phyloP scores from a whole-genome alignment of 2,329 filamentous ascomycete genomes.

The Seiridium cupressi region DNA sequence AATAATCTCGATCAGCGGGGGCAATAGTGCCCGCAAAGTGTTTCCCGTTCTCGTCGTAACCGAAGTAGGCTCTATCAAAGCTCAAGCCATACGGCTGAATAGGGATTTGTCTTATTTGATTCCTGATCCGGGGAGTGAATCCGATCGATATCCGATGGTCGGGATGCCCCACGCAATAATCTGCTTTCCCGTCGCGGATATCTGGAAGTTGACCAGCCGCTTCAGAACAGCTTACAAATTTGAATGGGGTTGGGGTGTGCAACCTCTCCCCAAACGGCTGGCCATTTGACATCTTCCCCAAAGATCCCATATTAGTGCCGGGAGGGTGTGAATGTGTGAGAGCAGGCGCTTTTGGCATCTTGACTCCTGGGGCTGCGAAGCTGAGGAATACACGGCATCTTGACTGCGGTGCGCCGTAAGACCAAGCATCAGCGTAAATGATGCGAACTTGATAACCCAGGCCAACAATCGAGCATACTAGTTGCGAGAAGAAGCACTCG shows the following conservation, averaged over 20 bases:
- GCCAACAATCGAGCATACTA: constrained; percentile 70
- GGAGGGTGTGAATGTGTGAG: constrained; percentile 63
- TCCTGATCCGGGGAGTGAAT: constrained; percentile 35
- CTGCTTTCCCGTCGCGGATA: constrained; percentile 59
- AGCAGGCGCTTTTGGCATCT: constrained; percentile 52
- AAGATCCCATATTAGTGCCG: constrained; percentile 21
- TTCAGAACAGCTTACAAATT: constrained; percentile 50
- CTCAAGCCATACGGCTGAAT: constrained; percentile 53
- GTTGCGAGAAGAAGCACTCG: constrained; percentile 69
- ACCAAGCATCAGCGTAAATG: constrained; percentile 67
- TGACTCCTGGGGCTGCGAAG: constrained; percentile 66
- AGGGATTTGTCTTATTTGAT: constrained; percentile 58
- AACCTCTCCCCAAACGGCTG: constrained; percentile 55
- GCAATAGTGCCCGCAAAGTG: not conserved
- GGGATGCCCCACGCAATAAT: constrained; percentile 62
- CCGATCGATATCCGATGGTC: constrained; percentile 61
- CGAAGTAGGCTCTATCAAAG: constrained; percentile 44
- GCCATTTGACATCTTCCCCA: constrained; percentile 62
- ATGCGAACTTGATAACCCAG: constrained; percentile 75
- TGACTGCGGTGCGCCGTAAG: constrained; percentile 63
- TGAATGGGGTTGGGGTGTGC: constrained; percentile 56
- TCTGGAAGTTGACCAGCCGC: constrained; percentile 59
- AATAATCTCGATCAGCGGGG: not conserved
- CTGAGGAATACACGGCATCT: constrained; percentile 69
- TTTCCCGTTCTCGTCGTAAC: constrained; percentile 22